Base-by-base conservation (phyloP, 805 yeast species). In the Starmerella kuoi region DNA sequence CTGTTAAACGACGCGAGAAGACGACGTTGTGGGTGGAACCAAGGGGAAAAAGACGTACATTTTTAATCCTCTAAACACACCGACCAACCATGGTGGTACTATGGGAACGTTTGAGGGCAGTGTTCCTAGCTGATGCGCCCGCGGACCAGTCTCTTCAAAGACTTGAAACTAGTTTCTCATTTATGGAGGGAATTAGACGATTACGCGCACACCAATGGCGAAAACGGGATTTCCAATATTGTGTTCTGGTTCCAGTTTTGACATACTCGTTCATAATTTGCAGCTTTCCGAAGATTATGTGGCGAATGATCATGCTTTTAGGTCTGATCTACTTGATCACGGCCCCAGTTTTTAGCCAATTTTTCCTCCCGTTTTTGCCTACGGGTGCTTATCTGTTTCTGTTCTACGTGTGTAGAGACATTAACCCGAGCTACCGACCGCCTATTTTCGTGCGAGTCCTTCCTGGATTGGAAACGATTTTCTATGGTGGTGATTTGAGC, bases 401-500 rank as follows among this genome's bases (percentile, higher is more conserved):
- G 40, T 87, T 78, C 62, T 85, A 81, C 63, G 72, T 79, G 21
- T 76, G 86, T 34, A 71, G 82, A 14, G 77, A 75, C 53, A 78
- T 87, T 53, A 83, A 93, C 8, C 69, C 76, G 3, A 60, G 65
- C 3, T 75, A 79, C 71, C 77, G 88, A 57, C 95, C 95, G 4
- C 79, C 86, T n/a, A 88, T 87, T 50, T 74, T 77, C 37, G 96
- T 87, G 42, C 78, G 87, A 52, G 78, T 83, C 19, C 69, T 87
- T 37, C 96, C 97, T 0, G 91, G 94, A 2, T 68, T 86, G 64
- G 97, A 87, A 61, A 84, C 95, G 31, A 80, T 87, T 42, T 65
- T 88, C 45, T 87, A 85, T 57, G 96, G 96, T 39, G 95, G 87
- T 55, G 82, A 88, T 61, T 68, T 88, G 54, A 77, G 87, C 40